These are phyloP conservation scores for Colletotrichum euphorbiae DNA, from an alignment of 2,329 filamentous ascomycete genomes.

Conservation along the genomic window DNA sequence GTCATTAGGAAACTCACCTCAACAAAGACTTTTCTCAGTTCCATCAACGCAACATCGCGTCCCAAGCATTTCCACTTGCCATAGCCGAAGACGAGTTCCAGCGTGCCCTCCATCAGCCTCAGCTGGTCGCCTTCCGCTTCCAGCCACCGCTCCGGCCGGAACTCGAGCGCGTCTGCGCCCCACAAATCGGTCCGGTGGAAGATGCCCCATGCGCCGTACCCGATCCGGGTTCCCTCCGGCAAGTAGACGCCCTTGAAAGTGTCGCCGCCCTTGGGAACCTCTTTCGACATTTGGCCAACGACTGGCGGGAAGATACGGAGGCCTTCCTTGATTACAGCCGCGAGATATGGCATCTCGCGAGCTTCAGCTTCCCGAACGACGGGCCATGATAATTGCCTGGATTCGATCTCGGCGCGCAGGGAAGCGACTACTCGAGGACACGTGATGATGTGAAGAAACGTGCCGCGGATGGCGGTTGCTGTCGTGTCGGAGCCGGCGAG, in stretches of 20 bases:
- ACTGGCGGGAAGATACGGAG: conserved; percentile 54
- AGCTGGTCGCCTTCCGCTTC: conserved; percentile 45
- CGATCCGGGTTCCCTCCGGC: conserved; percentile 49
- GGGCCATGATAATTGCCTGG: conserved; percentile 38
- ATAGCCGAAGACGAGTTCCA: conserved; percentile 54
- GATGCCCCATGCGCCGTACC: conserved; percentile 51
- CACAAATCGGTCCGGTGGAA: conserved; percentile 40
- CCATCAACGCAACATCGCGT: conserved; percentile 52
- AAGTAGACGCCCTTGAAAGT: conserved; percentile 49
- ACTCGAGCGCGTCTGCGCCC: conserved; percentile 29
- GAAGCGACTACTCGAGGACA: conserved; percentile 58
- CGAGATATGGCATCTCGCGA: conserved; percentile 56
- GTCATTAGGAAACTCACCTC: conserved; percentile 41
- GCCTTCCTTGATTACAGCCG: conserved; percentile 64
- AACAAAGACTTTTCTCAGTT: conserved; percentile 48
- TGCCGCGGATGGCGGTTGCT: conserved; percentile 65
- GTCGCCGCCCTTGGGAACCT: conserved; percentile 51
- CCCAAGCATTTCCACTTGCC: conserved; percentile 55
- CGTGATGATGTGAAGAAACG: conserved; percentile 65
- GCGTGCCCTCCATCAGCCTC: conserved; percentile 49
- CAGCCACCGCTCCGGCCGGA: conserved; percentile 40
- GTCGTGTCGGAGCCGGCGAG: conserved; percentile 70
- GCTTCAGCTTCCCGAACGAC: conserved; percentile 50
- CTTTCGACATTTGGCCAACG: conserved; percentile 52
- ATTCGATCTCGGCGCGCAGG: conserved; percentile 58